Evolutionary conservation across 2,329 filamentous ascomycete species (phyloP).

Genomic region (Pseudonectria foliicola): DNA sequence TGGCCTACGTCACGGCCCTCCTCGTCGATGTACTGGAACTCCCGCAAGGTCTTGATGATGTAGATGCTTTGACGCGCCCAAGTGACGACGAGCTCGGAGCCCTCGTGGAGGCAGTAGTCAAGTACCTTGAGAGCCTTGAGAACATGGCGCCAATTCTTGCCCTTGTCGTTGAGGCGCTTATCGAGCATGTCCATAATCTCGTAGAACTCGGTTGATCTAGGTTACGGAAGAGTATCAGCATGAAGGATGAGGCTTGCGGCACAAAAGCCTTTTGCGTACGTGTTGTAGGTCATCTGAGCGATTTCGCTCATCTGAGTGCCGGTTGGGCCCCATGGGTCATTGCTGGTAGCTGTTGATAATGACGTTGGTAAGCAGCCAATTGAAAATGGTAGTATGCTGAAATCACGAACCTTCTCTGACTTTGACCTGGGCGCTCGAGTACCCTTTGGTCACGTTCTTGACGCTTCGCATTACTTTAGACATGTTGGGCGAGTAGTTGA

Average conservation of each 20-base stretch:
- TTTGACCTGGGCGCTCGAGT: constrained; percentile 93
- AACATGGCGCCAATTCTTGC: constrained; percentile 99
- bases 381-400: constrained; percentile 1
- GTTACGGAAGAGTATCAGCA: constrained; percentile 12
- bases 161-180: constrained; percentile 97
- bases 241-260: background rate
- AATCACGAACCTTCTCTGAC: constrained; percentile 81
- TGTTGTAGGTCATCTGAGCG: constrained; percentile 94
- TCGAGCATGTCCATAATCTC: constrained; percentile 99
- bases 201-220: constrained; percentile 91
- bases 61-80: constrained; percentile 98
- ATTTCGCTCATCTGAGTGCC: constrained; percentile 99
- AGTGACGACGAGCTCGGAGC: constrained; percentile 90
- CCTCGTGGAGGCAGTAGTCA: constrained; percentile 96
- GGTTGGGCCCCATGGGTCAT: constrained; percentile 96
- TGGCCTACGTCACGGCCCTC: constrained; percentile 93
- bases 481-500: constrained; percentile 50
- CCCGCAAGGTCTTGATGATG: constrained; percentile 95
- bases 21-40: constrained; percentile 95
- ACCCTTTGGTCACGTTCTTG: constrained; percentile 99
- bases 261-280: constrained; percentile 50
- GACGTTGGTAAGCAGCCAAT: constrained; percentile 12
- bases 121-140: constrained; percentile 95
- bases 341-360: constrained; percentile 74
- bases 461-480: constrained; percentile 96